Evolutionary conservation across 352 stramenopile species (phyloP).

Genomic region (Blastocystis hominis): DNA sequence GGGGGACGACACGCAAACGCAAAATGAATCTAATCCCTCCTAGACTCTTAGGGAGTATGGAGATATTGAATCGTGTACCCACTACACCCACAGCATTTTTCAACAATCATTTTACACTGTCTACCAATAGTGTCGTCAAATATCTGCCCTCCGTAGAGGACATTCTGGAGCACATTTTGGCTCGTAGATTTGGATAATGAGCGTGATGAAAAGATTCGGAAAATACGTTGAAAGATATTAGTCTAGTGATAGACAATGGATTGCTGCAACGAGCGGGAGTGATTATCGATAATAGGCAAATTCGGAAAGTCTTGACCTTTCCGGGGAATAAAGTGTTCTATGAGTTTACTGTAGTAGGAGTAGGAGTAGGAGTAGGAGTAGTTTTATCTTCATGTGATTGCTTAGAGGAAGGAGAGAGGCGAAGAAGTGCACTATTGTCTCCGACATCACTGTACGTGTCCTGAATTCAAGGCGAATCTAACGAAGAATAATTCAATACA

Average conservation of each 20-base stretch:
- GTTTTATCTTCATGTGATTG: not conserved
- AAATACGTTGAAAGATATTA: not conserved
- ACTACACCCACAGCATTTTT: not conserved
- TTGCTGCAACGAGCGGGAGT: not conserved
- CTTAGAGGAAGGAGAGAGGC: not conserved
- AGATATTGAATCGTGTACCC: not conserved
- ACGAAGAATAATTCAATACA: not conserved
- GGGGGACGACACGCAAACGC: not conserved
- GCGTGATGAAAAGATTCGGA: not conserved
- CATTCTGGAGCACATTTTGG: not conserved
- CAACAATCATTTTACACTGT: not conserved
- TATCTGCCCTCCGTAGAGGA: not conserved
- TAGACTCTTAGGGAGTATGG: not conserved
- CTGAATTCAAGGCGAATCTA: not conserved
- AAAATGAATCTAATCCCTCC: too few species aligned
- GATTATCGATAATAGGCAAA: not conserved
- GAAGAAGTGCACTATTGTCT: not conserved
- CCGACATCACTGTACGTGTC: not conserved
- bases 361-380: too few species aligned
- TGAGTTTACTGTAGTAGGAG: constrained; percentile 5
- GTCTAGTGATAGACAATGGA: not conserved
- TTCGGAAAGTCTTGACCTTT: not conserved
- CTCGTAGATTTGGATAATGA: not conserved
- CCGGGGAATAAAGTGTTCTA: constrained; percentile 2
- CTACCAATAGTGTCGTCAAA: not conserved